A percentile compares a stretch with the other conserved stretches of the same genome.
phyloP scores from a whole-genome alignment of 2,329 filamentous ascomycete species.

The Cercospora zeae-maydis region DNA sequence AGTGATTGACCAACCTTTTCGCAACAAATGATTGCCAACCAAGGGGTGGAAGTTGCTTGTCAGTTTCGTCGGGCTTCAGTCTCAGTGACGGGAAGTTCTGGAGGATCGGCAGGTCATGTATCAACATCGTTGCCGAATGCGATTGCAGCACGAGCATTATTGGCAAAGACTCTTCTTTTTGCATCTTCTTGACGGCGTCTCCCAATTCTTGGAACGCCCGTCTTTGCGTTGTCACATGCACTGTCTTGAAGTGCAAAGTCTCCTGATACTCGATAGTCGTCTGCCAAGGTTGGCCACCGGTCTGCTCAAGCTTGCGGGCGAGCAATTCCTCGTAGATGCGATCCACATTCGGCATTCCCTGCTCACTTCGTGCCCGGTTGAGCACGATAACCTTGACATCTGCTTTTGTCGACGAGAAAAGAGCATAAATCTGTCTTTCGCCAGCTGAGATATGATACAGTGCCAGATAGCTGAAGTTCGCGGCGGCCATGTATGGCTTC shows the following conservation, averaged over 20 bases:
- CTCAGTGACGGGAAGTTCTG: constrained; percentile 80
- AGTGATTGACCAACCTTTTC: constrained; percentile 80
- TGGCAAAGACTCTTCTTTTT: constrained; percentile 75
- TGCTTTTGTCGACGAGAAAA: constrained; percentile 79
- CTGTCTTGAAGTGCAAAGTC: constrained; percentile 77
- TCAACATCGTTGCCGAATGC: constrained; percentile 72
- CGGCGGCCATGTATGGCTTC: constrained; percentile 70
- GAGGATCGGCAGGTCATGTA: constrained; percentile 79
- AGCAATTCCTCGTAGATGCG: constrained; percentile 82
- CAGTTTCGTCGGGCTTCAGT: constrained; percentile 75
- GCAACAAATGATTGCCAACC: constrained; percentile 92
- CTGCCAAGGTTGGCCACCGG: constrained; percentile 68
- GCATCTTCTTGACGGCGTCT: constrained; percentile 85
- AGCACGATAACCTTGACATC: constrained; percentile 87
- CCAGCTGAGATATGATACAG: constrained; percentile 89
- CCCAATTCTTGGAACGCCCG: constrained; percentile 86
- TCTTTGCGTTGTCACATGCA: constrained; percentile 81
- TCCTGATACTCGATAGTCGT: constrained; percentile 84
- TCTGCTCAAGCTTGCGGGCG: constrained; percentile 61
- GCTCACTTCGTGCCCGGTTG: constrained; percentile 73
- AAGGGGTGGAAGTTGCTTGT: constrained; percentile 83
- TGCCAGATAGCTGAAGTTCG: constrained; percentile 72
- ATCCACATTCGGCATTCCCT: constrained; percentile 84
- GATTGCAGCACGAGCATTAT: constrained; percentile 88
- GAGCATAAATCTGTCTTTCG: constrained; percentile 85